These are phyloP conservation scores for Fusarium xyrophilum DNA, from an alignment of 2,329 filamentous ascomycete genomes.

Conservation along the genomic window DNA sequence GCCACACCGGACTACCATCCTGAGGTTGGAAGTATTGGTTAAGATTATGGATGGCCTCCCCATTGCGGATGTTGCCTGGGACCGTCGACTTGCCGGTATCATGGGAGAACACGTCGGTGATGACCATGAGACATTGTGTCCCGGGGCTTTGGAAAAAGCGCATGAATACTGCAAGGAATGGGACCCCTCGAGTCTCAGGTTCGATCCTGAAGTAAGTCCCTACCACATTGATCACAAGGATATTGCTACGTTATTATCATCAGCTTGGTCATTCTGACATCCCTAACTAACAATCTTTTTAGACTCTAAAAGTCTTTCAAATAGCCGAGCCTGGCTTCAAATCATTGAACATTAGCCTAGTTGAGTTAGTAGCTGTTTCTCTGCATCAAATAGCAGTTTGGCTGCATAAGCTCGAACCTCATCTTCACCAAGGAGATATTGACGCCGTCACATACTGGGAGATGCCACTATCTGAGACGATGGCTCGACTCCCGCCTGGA, in stretches of 20 bases:
- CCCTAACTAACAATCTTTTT: accelerated
- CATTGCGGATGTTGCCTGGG: constrained; percentile 6
- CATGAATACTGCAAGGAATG: background rate
- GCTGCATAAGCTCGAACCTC: constrained; percentile 7
- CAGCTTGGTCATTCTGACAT: accelerated
- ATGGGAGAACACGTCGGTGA: constrained; percentile 26
- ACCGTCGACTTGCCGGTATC: constrained; percentile 11
- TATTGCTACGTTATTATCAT: background rate
- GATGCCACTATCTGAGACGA: constrained; percentile 1
- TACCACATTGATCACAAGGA: accelerated
- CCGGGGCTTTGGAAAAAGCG: background rate
- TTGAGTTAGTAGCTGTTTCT: constrained; percentile 5
- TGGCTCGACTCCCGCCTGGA: background rate
- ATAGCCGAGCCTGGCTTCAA: background rate
- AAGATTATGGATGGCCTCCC: constrained; percentile 32
- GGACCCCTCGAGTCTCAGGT: constrained; percentile 5
- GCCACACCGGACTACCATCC: accelerated
- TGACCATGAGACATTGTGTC: constrained; percentile 14
- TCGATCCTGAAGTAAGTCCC: constrained; percentile 9
- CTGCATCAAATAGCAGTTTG: constrained; percentile 15
- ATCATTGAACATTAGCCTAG: background rate
- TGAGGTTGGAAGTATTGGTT: too few relatives aligned
- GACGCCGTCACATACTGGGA: constrained; percentile 12
- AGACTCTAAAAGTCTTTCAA: background rate
- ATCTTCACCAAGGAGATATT: constrained; percentile 9